phyloP scores from a whole-genome alignment of 306 rosid species.

The Astragalus glycyphyllos region DNA sequence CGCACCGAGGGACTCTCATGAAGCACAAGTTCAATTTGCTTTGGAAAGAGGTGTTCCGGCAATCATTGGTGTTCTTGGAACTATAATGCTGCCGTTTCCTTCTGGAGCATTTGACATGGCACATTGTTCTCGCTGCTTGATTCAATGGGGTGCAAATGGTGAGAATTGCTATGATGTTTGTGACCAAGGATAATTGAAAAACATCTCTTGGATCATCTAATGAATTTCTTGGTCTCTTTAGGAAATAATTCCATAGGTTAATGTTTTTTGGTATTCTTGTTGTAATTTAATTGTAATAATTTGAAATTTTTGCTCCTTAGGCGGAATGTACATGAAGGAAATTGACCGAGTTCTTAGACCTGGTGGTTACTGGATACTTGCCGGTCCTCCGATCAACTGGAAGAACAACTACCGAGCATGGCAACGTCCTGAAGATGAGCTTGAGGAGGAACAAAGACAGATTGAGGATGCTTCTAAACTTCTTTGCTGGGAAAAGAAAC shows the following conservation, averaged over 20 bases:
- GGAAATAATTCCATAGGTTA: conserved; percentile 6
- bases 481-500: conserved; percentile 89
- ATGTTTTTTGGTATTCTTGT: conserved; percentile 6
- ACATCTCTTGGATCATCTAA: conserved; percentile 14
- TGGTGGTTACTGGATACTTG: conserved; percentile 87
- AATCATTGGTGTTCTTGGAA: conserved; percentile 82
- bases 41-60: conserved; percentile 95
- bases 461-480: conserved; percentile 72
- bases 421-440: conserved; percentile 73
- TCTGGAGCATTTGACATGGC: conserved; percentile 88
- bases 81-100: conserved; percentile 81
- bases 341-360: conserved; percentile 91
- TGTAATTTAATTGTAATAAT: conserved; percentile 3
- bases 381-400: conserved; percentile 90
- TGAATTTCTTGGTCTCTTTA: conserved; percentile 9
- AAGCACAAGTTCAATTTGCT: conserved; percentile 94
- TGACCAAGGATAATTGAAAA: conserved; percentile 16
- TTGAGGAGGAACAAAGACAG: conserved; percentile 76
- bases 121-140: conserved; percentile 88
- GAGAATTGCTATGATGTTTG: conserved; percentile 38
- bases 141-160: conserved; percentile 84
- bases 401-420: conserved; percentile 60
- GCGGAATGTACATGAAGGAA: conserved; percentile 86
- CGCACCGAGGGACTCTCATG: conserved; percentile 89
- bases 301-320: conserved; percentile 46